phyloP scores from a whole-genome alignment of 2,329 filamentous ascomycete species.

The Hypomyces rosellus region DNA sequence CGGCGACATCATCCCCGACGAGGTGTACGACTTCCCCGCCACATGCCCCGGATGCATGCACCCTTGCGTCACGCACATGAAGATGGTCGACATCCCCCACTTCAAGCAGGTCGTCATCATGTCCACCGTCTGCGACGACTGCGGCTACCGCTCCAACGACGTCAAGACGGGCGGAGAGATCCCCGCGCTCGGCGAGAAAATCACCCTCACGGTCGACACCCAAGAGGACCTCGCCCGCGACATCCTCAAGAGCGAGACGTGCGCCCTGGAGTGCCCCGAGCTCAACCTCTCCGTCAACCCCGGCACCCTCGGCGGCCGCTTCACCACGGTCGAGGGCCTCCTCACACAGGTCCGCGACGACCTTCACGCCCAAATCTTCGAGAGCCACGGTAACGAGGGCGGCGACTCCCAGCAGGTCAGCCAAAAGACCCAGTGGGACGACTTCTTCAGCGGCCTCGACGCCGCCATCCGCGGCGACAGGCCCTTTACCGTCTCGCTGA shows the following conservation, averaged over 20 bases:
- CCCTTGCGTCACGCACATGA: constrained; percentile 88
- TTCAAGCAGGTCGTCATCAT: constrained; percentile 97
- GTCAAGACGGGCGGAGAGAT: constrained; percentile 96
- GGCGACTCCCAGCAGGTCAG: constrained; percentile 69
- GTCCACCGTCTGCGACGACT: constrained; percentile 86
- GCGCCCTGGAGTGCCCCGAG: constrained; percentile 79
- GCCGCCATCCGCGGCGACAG: constrained; percentile 72
- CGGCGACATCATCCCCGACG: constrained; percentile 83
- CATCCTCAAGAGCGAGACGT: constrained; percentile 94
- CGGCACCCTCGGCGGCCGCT: constrained; percentile 88
- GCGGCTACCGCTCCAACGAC: constrained; percentile 92
- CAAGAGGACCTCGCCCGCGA: constrained; percentile 76
- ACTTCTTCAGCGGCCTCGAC: constrained; percentile 73
- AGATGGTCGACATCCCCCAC: constrained; percentile 96
- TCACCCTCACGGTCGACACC: constrained; percentile 66
- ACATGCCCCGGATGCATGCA: constrained; percentile 87
- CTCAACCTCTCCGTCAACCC: constrained; percentile 83
- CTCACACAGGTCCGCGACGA: constrained; percentile 90
- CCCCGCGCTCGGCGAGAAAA: constrained; percentile 76
- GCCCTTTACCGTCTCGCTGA: constrained; percentile 75
- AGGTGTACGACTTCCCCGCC: constrained; percentile 88
- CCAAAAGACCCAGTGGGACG: constrained; percentile 67
- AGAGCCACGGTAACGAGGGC: constrained; percentile 56
- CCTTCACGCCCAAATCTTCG: constrained; percentile 80
- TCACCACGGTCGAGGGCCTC: constrained; percentile 93